Evolutionary conservation across 306 rosid genomes (phyloP).

Genomic region (Medicago lupulina): DNA sequence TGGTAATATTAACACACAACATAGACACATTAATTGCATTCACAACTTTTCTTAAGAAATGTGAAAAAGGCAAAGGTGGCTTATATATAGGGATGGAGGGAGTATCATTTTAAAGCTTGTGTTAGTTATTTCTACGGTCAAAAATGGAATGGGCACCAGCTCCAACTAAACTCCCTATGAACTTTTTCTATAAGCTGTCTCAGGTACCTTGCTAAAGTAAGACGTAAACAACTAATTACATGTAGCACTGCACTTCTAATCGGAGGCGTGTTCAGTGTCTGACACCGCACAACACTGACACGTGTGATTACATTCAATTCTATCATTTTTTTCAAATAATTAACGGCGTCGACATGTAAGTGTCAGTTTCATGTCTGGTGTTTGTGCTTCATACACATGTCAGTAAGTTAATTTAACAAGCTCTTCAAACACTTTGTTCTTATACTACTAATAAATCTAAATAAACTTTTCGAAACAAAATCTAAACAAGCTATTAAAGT

Average conservation of each 20-base stretch:
- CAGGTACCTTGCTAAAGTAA: background rate
- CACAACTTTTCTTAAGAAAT: too few species aligned
- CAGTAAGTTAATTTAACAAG: background rate
- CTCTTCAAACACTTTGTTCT: background rate
- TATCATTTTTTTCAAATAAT: too few species aligned
- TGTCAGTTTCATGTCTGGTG: too few species aligned
- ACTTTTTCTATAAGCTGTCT: background rate
- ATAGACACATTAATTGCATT: too few species aligned
- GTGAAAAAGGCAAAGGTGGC: too few species aligned
- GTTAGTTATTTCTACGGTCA: background rate
- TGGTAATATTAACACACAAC: too few species aligned
- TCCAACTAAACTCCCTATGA: background rate
- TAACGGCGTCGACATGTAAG: too few species aligned
- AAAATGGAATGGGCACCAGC: background rate
- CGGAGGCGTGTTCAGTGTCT: too few species aligned
- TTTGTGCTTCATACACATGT: background rate
- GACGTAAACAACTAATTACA: background rate
- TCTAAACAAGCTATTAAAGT: constrained; percentile 9
- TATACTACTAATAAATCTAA: background rate
- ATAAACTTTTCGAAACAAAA: background rate
- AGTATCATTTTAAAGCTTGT: background rate
- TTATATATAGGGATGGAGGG: too few species aligned
- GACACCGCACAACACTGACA: too few species aligned
- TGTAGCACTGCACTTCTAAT: too few species aligned
- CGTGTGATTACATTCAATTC: too few species aligned